Percentiles rank a stretch among this genome's conserved stretches.
Conservation (phyloP, 352 stramenopile species). For the Hyaloperonospora brassicae region DNA sequence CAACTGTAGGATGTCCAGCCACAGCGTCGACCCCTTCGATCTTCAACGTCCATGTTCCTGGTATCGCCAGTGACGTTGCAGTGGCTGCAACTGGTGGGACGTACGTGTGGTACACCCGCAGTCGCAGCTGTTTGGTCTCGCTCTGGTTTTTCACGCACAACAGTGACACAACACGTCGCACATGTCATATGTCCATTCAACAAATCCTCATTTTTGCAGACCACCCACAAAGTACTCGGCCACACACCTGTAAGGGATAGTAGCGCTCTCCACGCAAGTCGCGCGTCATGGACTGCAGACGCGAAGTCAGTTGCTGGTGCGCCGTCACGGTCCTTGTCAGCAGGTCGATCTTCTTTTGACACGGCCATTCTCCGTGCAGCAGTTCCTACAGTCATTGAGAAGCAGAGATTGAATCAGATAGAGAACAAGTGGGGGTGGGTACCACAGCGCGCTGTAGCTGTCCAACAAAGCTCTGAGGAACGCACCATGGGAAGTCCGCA, state of each 20-base stretch:
- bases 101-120: conserved; percentile 62
- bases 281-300: conserved; percentile 39
- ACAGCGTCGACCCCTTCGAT: conserved; percentile 45
- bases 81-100: conserved; percentile 31
- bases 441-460: too few species aligned
- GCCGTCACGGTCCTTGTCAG: conserved; percentile 38
- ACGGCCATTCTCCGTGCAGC: conserved; percentile 45
- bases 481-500: too few species aligned
- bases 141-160: conserved; percentile 14
- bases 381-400: conserved; percentile 30
- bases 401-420: not conserved
- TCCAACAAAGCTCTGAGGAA: too few species aligned
- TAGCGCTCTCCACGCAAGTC: conserved; percentile 54
- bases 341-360: conserved; percentile 44
- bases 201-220: too few species aligned
- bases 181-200: not conserved
- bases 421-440: not conserved
- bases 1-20: conserved; percentile 22
- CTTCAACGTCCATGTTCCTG: conserved; percentile 56
- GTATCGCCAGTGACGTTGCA: conserved; percentile 23
- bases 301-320: conserved; percentile 37
- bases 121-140: conserved; percentile 46
- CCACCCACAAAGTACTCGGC: not conserved
- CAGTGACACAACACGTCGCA: not conserved
- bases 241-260: conserved; percentile 39